phyloP scores from a whole-genome alignment of 805 yeast genomes.

The Saturnispora galanensis region DNA sequence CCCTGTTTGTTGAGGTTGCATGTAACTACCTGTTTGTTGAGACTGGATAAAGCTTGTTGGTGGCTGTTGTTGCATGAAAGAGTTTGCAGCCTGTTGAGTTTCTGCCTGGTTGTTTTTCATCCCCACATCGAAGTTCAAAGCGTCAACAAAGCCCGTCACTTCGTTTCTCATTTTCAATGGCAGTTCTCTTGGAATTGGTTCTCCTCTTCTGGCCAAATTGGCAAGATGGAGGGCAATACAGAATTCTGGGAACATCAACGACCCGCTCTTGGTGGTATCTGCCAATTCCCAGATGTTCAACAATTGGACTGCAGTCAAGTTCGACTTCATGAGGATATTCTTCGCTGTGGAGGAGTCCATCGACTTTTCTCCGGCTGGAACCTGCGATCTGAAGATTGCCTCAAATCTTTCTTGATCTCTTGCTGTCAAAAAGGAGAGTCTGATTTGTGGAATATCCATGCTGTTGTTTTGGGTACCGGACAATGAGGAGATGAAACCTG shows the following conservation, averaged over 20 bases:
- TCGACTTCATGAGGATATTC: conserved; percentile 69
- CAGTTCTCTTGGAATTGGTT: conserved; percentile 59
- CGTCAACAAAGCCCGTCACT: conserved; percentile 82
- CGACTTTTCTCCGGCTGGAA: conserved; percentile 58
- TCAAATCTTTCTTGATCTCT: conserved; percentile 84
- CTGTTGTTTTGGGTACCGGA: conserved; percentile 32
- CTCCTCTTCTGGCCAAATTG: conserved; percentile 67
- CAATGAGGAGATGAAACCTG: conserved; percentile 34
- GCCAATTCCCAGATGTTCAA: conserved; percentile 86
- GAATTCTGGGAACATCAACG: conserved; percentile 85
- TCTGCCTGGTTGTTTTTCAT: conserved; percentile 8
- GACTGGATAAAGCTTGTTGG: conserved; percentile 4
- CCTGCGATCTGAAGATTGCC: conserved; percentile 70
- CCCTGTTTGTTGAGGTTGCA: conserved; percentile 19
- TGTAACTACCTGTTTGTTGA: conserved; percentile 1
- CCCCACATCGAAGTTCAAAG: conserved; percentile 74
- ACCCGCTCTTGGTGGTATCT: conserved; percentile 83
- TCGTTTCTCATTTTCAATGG: conserved; percentile 72
- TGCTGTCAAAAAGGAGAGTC: conserved; percentile 76
- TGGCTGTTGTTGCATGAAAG: neutral
- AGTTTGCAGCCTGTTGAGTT: conserved; percentile 8
- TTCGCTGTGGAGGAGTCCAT: conserved; percentile 68
- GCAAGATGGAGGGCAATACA: conserved; percentile 86
- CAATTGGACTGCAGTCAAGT: conserved; percentile 60
- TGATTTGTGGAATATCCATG: conserved; percentile 60